Conservation (phyloP, 371 early-diverging fungal genomes). For the Mortierella sp. region DNA sequence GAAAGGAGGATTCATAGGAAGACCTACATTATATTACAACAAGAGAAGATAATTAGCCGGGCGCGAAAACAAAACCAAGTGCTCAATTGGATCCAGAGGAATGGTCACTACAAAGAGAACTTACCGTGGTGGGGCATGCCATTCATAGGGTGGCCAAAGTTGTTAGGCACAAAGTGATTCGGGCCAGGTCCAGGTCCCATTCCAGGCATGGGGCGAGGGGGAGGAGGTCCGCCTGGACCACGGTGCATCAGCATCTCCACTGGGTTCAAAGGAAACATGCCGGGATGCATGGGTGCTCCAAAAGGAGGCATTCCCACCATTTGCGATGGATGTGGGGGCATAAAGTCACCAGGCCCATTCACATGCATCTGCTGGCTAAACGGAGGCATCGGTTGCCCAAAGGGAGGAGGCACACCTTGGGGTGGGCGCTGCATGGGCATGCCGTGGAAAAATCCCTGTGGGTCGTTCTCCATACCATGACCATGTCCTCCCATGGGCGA, state of each 20-base stretch:
- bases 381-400: constrained; percentile 46
- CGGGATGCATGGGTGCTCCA: constrained; percentile 58
- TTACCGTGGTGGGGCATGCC: constrained; percentile 49
- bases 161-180: constrained; percentile 51
- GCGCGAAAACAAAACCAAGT: neutral
- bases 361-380: constrained; percentile 52
- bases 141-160: constrained; percentile 56
- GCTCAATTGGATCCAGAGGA: neutral
- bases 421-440: constrained; percentile 51
- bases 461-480: constrained; percentile 36
- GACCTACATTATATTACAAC: constrained; percentile 14
- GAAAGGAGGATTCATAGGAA: constrained; percentile 47
- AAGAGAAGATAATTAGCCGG: neutral
- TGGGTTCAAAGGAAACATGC: constrained; percentile 59
- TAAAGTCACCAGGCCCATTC: constrained; percentile 46
- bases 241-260: constrained; percentile 55
- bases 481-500: constrained; percentile 40
- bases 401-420: constrained; percentile 43
- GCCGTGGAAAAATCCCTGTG: constrained; percentile 37
- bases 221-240: constrained; percentile 46
- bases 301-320: constrained; percentile 58
- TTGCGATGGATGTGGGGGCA: constrained; percentile 51
- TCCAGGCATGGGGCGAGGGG: constrained; percentile 53
- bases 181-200: constrained; percentile 56
- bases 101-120: neutral